Percentiles rank a stretch among this genome's conserved stretches.
Conservation (phyloP, 2,329 filamentous ascomycete species). For the Verticillium nonalfalfae region DNA sequence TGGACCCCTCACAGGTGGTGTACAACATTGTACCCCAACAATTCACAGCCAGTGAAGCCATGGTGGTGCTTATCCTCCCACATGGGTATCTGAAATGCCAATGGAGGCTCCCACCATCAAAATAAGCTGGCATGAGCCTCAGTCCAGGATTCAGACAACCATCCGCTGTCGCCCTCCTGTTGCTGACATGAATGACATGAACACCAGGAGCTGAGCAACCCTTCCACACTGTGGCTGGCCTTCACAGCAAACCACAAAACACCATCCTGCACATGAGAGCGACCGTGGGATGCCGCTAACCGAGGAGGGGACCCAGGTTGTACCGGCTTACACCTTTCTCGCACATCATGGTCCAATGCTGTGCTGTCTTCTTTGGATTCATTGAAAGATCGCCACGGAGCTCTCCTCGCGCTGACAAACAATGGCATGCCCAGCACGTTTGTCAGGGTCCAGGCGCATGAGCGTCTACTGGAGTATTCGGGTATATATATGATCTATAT, state of each 20-base stretch:
- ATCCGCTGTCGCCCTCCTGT: not conserved
- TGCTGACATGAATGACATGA: not conserved
- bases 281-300: not conserved
- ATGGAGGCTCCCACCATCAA: not conserved
- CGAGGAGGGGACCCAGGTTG: not conserved
- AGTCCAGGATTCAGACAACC: not conserved
- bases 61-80: no score
- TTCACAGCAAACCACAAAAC: not conserved
- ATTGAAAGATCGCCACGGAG: not conserved
- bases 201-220: not conserved
- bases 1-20: not conserved
- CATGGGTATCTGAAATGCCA: no score
- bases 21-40: no score
- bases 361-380: not conserved
- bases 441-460: not conserved
- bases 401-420: not conserved
- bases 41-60: no score
- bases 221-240: not conserved
- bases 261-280: not conserved
- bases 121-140: not conserved
- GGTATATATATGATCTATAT: not conserved
- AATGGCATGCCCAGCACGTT: not conserved
- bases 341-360: not conserved
- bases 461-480: not conserved
- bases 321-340: not conserved